Conservation (phyloP, 768 basidiomycete species). For the Mycena metata region DNA sequence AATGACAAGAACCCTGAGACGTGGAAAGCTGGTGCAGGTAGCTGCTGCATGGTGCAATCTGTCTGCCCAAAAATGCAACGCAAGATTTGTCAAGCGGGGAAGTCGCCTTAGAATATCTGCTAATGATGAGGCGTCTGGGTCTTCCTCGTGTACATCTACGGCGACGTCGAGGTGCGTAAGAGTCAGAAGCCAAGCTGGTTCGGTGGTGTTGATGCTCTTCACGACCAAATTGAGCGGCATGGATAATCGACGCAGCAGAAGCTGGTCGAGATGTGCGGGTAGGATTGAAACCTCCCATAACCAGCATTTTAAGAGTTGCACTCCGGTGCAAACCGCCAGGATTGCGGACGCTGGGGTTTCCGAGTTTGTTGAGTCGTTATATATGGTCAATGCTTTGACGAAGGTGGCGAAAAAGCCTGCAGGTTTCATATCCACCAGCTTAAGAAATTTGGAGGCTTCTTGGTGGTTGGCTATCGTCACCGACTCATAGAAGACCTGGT, state of each 20-base stretch:
- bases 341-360: too few species aligned
- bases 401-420: constrained; percentile 10
- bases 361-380: too few species aligned
- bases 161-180: constrained; percentile 20
- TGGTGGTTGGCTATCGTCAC: neutral
- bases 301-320: too few species aligned
- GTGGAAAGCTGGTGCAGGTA: too few species aligned
- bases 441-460: constrained; percentile 1
- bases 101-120: neutral
- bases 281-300: too few species aligned
- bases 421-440: neutral
- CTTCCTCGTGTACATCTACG: too few species aligned
- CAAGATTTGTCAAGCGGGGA: constrained; percentile 13
- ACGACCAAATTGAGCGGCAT: neutral
- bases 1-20: too few species aligned
- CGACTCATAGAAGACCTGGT: constrained; percentile 7
- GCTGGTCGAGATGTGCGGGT: neutral
- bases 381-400: too few species aligned
- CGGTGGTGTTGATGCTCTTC: neutral
- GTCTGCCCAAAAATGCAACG: neutral
- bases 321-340: neutral
- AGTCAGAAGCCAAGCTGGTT: neutral
- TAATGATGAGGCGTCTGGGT: neutral
- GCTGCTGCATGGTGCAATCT: too few species aligned
- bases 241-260: neutral